Conservation (phyloP, 2,329 filamentous ascomycete species). For the Leptographium lundbergii region DNA sequence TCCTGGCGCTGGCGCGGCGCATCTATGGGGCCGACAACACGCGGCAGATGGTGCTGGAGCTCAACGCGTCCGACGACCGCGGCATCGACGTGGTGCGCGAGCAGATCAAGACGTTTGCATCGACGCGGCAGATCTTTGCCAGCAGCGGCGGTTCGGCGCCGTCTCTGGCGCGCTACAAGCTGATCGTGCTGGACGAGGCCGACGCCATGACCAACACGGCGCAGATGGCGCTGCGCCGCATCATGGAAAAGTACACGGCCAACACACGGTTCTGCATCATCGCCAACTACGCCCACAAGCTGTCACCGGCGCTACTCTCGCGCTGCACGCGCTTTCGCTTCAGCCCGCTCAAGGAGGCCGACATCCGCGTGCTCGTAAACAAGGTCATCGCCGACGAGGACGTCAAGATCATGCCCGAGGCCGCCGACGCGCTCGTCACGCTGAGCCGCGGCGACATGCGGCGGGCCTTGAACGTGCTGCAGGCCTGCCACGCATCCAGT, state of each 20-base stretch:
- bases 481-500: slow-evolving; percentile 91
- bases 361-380: slow-evolving; percentile 77
- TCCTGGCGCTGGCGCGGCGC: slow-evolving; percentile 79
- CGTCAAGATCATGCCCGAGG: slow-evolving; percentile 71
- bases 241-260: slow-evolving; percentile 98
- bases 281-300: slow-evolving; percentile 97
- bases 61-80: slow-evolving; percentile 93
- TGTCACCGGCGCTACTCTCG: slow-evolving; percentile 83
- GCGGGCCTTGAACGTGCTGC: slow-evolving; percentile 83
- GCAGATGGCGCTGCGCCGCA: slow-evolving; percentile 90
- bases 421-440: slow-evolving; percentile 69
- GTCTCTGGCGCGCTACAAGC: slow-evolving; percentile 65
- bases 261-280: slow-evolving; percentile 98
- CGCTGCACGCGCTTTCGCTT: slow-evolving; percentile 92
- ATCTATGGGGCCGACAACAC: slow-evolving; percentile 90
- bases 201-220: slow-evolving; percentile 99
- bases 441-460: slow-evolving; percentile 96
- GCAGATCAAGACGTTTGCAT: slow-evolving; percentile 98
- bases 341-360: slow-evolving; percentile 77
- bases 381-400: slow-evolving; percentile 79
- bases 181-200: slow-evolving; percentile 97
- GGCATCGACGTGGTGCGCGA: slow-evolving; percentile 97
- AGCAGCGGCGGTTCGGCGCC: slow-evolving; percentile 32
- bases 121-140: slow-evolving; percentile 90
- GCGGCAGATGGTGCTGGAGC: slow-evolving; percentile 95